Percentiles rank a stretch among this genome's conserved stretches.
Evolutionary conservation across 306 rosid species (phyloP).

Genomic region (Fragaria nilgerrensis): DNA sequence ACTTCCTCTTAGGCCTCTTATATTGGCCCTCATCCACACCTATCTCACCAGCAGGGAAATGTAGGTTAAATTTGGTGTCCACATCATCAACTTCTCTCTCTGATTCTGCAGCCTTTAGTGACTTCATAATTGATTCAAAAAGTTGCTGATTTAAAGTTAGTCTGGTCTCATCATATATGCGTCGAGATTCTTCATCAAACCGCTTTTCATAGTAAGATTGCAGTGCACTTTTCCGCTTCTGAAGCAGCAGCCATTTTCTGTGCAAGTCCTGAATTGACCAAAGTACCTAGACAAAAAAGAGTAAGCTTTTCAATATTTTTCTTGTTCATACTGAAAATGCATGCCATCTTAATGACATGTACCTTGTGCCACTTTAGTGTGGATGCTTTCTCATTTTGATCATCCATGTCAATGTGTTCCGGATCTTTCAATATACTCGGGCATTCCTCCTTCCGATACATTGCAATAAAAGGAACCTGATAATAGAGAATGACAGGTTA

Average conservation of each 20-base stretch:
- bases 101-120: conserved; percentile 87
- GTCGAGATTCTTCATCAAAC: conserved; percentile 81
- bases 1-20: conserved; percentile 92
- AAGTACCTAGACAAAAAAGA: conserved; percentile 55
- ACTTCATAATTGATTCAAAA: conserved; percentile 86
- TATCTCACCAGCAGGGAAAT: conserved; percentile 92
- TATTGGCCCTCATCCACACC: conserved; percentile 93
- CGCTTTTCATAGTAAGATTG: conserved; percentile 72
- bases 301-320: background rate
- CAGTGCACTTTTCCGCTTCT: conserved; percentile 88
- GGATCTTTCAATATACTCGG: conserved; percentile 74
- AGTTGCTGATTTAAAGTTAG: conserved; percentile 64
- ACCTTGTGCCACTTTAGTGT: conserved; percentile 91
- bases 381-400: conserved; percentile 58
- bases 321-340: background rate
- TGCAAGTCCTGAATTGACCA: conserved; percentile 95
- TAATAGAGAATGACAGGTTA: conserved; percentile 17
- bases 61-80: conserved; percentile 93
- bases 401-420: conserved; percentile 48
- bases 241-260: conserved; percentile 93
- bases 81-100: conserved; percentile 99
- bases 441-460: conserved; percentile 94
- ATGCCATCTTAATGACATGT: background rate
- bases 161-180: conserved; percentile 72
- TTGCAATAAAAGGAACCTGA: conserved; percentile 86